A percentile compares a stretch with the other conserved stretches of the same genome.
phyloP scores from a whole-genome alignment of 2,329 filamentous ascomycete genomes.

The Periconia sp. region DNA sequence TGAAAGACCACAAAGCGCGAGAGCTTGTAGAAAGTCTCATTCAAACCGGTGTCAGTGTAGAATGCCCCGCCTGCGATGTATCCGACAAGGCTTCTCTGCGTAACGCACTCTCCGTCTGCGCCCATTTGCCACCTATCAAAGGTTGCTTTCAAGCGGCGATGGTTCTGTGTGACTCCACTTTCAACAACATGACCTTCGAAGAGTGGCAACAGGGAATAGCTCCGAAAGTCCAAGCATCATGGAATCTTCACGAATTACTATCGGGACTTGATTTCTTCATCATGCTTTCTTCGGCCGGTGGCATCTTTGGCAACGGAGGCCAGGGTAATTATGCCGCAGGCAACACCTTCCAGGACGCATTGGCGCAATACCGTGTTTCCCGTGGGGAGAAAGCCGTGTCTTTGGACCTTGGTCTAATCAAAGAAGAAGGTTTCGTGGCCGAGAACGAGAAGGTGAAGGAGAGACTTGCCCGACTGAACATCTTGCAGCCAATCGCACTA shows the following conservation, averaged over 20 bases:
- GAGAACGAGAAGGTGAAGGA: constrained; percentile 6
- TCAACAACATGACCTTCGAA: constrained; percentile 13
- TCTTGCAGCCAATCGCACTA: not conserved
- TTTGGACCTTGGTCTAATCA: constrained; percentile 29
- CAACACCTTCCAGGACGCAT: constrained; percentile 30
- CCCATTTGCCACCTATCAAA: constrained; percentile 13
- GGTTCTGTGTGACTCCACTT: constrained; percentile 11
- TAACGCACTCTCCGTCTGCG: not conserved
- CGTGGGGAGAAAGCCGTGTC: constrained; percentile 48
- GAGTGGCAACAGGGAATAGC: constrained; percentile 7
- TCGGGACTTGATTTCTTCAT: constrained; percentile 17
- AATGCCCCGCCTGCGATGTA: constrained; percentile 1
- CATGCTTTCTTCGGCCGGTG: constrained; percentile 6
- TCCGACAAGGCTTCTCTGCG: not conserved
- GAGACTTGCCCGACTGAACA: not conserved
- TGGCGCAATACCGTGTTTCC: constrained; percentile 21
- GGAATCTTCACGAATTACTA: constrained; percentile 18
- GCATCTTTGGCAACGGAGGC: constrained; percentile 9
- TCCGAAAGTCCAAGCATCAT: constrained; percentile 12
- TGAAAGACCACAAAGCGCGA: not conserved
- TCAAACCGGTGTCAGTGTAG: not conserved
- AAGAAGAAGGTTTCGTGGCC: constrained; percentile 4
- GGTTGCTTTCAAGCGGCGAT: constrained; percentile 22
- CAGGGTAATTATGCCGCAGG: constrained; percentile 28
- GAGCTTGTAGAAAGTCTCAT: constrained; percentile 1